Evolutionary conservation across 345 rosid species (phyloP), one percentile per base, ranked within the genome.

Genomic region (Xanthoceras sorbifolium): DNA sequence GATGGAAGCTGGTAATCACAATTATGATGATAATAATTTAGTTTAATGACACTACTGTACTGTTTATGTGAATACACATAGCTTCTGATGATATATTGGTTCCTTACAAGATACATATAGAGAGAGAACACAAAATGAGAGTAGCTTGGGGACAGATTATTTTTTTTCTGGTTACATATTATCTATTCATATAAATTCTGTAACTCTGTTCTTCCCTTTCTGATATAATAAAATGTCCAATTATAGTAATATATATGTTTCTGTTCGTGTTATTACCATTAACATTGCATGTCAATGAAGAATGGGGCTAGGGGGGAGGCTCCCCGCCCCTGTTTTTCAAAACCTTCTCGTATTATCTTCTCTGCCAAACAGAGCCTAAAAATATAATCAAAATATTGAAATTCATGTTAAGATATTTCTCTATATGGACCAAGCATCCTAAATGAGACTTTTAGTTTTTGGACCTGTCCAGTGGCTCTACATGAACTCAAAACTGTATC

Each of bases 1-100:
- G 87, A 78, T 5, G 84, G 82, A 26, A 72, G 12, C 9, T 93
- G 97, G 98, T 87, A 81, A 75, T 84, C 78, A 84, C 1, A 7
- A 50, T 50, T 50, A 46, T 11, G 20, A n/a, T 26, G 42, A 7
- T n/a, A n/a, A n/a, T n/a, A n/a, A n/a, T n/a, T n/a, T n/a, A n/a
- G n/a, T n/a, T n/a, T n/a, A n/a, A n/a, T n/a, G 4, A 71, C 62
- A 17, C 42, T 10, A 4, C 64, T 46, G 4, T 28, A 8, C 2
- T 7, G 18, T 32, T 67, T 65, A 36, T 65, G 46, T 80, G 44
- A 66, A 76, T 28, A 10, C 50, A 17, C 50, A 66, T 31, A 55
- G 28, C 57, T 6, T 31, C 2, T 26, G 6, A 62, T 14, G 28
- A n/a, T 18, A 18, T 36, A 4, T 44, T 38, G 23, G 59, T 48